These are phyloP conservation scores for Friedmanniomyces endolithicus DNA, from an alignment of 495 filamentous ascomycete species.

Conservation along the genomic window DNA sequence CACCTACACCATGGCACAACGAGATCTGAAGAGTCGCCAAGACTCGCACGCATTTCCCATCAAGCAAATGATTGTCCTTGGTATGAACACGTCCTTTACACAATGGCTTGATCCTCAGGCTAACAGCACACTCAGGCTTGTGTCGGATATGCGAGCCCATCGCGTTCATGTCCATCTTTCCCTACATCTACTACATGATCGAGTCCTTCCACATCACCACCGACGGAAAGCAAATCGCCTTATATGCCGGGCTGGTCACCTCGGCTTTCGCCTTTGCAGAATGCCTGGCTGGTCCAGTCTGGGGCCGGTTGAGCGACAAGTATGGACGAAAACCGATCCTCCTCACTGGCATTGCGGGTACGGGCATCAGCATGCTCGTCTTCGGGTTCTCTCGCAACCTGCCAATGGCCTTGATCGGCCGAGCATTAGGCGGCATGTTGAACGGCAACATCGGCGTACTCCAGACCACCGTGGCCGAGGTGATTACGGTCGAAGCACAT, in stretches of 20 bases:
- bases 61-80: slow-evolving; percentile 21
- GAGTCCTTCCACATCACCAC: slow-evolving; percentile 74
- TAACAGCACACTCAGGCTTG: slow-evolving; percentile 45
- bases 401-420: slow-evolving; percentile 69
- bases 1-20: not conserved
- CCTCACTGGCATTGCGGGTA: slow-evolving; percentile 74
- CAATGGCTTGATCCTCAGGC: not conserved
- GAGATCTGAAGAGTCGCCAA: not conserved
- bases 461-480: slow-evolving; percentile 86
- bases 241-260: slow-evolving; percentile 94
- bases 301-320: slow-evolving; percentile 85
- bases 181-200: slow-evolving; percentile 98
- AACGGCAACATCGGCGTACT: slow-evolving; percentile 96
- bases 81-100: slow-evolving; percentile 1
- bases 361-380: slow-evolving; percentile 81
- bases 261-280: slow-evolving; percentile 95
- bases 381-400: slow-evolving; percentile 87
- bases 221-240: slow-evolving; percentile 65
- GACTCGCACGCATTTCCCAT: slow-evolving; percentile 12
- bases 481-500: slow-evolving; percentile 83
- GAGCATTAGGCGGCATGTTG: slow-evolving; percentile 78
- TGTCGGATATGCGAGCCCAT: slow-evolving; percentile 97
- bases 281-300: slow-evolving; percentile 76
- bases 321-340: slow-evolving; percentile 89
- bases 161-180: slow-evolving; percentile 99